Evolutionary conservation across 2,329 filamentous ascomycete genomes (phyloP).

Genomic region (Lasiodiplodia gonubiensis): DNA sequence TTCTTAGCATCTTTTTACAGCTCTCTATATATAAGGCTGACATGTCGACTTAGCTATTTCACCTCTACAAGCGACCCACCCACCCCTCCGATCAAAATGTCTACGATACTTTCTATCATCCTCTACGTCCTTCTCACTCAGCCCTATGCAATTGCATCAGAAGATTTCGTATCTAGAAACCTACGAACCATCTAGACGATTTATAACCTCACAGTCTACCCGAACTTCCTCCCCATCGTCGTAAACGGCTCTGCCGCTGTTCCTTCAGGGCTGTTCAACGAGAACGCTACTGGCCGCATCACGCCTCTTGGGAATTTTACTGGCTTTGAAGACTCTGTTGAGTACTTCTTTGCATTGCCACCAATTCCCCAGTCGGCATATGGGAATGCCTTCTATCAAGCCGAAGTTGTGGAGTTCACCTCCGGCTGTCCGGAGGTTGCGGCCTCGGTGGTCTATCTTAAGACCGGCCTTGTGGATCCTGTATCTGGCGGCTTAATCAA

Average conservation of each 20-base stretch:
- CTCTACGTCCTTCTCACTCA: too few relatives aligned
- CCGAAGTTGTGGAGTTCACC: slow-evolving; percentile 40
- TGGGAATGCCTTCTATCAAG: slow-evolving; percentile 32
- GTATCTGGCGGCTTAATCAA: neutral
- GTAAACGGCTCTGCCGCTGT: slow-evolving; percentile 42
- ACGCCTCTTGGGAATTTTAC: slow-evolving; percentile 51
- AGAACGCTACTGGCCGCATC: slow-evolving; percentile 48
- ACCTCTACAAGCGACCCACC: too few relatives aligned
- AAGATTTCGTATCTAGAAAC: too few relatives aligned
- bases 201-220: slow-evolving; percentile 51
- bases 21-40: too few relatives aligned
- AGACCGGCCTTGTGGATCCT: neutral
- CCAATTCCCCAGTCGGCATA: slow-evolving; percentile 37
- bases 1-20: too few relatives aligned
- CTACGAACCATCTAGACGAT: slow-evolving; percentile 32
- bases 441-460: slow-evolving; percentile 47
- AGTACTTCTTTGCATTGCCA: slow-evolving; percentile 54
- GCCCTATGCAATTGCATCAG: too few relatives aligned
- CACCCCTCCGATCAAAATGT: too few relatives aligned
- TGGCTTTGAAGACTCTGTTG: slow-evolving; percentile 50
- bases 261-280: slow-evolving; percentile 48
- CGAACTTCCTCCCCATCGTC: slow-evolving; percentile 47
- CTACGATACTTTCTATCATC: too few relatives aligned
- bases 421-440: slow-evolving; percentile 46
- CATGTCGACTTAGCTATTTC: too few relatives aligned